Base-by-base conservation (phyloP, 2,329 filamentous ascomycete genomes). In the Uncinocarpus reesii region DNA sequence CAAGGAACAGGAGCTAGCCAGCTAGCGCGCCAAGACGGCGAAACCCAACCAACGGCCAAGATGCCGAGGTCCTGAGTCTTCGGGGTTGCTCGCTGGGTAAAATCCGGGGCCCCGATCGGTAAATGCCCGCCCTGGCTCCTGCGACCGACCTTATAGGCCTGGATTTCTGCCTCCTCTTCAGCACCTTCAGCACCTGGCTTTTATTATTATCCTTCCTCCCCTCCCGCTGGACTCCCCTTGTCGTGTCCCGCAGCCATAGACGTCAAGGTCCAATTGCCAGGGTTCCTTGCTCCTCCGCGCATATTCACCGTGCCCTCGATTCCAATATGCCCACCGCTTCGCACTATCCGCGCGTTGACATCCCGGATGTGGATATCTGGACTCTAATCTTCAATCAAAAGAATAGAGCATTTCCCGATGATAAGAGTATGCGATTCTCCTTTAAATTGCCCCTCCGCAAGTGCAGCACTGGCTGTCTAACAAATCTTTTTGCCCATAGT, bases 331-430 rank as follows among this genome's bases (percentile, higher is more conserved):
- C 84, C 52, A 74, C 81, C 58, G 71, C 78, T 40, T 88, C 86
- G 2, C 68, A 70, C 0, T 86, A 81, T 60, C 73, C 79, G 1
- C 64, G 72, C 6, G 59, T 92, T 31, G 71, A 80, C 16, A 81
- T 95, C 34, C 88, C 89, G 0, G 69, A 83, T 56, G 67, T 81
- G 48, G 87, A 93, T 63, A 62, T 94, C 42, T 95, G 86, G 85
- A 75, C 74, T 0, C 80, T 88, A 50, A 69, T 93, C 38, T 88
- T 94, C 59, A 81, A 88, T 57, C 71, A 76, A 49, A 80, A 78
- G 55, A 72, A 83, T 55, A 78, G 69, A 55, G 65, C 69, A 2
- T 93, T 78, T 58, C 72, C 82, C 1, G 82, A 88, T 55, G 74
- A 85, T 58, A 86, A 90, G 71, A 75, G 86, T 87, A 66, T 48